Evolutionary conservation across 306 rosid genomes (phyloP).

Genomic region (Trichosanthes truncata): DNA sequence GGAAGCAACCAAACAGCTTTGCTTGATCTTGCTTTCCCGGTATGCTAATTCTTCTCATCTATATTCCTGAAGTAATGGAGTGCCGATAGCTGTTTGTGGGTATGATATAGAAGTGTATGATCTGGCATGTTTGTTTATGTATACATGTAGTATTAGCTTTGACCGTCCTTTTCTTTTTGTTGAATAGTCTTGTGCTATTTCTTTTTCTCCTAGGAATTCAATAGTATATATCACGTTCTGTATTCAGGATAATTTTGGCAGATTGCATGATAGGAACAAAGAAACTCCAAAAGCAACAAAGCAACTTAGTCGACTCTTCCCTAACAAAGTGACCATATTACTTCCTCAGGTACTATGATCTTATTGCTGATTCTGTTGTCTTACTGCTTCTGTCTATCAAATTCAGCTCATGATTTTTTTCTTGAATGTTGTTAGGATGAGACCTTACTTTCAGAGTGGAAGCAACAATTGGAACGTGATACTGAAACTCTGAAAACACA

Average conservation of each 20-base stretch:
- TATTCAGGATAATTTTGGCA: slow-evolving; percentile 66
- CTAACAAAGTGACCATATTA: slow-evolving; percentile 74
- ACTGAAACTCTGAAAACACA: slow-evolving; percentile 76
- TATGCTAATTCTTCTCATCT: slow-evolving; percentile 19
- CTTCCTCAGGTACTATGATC: slow-evolving; percentile 64
- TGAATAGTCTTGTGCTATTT: background rate
- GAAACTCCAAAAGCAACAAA: slow-evolving; percentile 75
- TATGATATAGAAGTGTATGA: background rate
- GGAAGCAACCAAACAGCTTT: slow-evolving; percentile 90
- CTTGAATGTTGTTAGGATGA: slow-evolving; percentile 49
- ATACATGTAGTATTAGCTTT: background rate
- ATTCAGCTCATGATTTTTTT: slow-evolving; percentile 6
- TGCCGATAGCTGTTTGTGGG: background rate
- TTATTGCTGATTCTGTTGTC: background rate
- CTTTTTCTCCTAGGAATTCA: background rate
- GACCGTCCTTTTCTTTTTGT: background rate
- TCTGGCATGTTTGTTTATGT: background rate
- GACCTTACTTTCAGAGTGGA: slow-evolving; percentile 69
- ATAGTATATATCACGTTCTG: slow-evolving; percentile 6
- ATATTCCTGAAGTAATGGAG: background rate
- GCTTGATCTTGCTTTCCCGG: slow-evolving; percentile 97
- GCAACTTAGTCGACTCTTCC: slow-evolving; percentile 75
- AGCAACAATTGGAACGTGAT: slow-evolving; percentile 76
- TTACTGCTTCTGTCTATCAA: background rate
- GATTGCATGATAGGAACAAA: slow-evolving; percentile 75